These are phyloP conservation scores for Apiotrichum laibachii DNA, from an alignment of 1,284 basidiomycete species.

Conservation along the genomic window DNA sequence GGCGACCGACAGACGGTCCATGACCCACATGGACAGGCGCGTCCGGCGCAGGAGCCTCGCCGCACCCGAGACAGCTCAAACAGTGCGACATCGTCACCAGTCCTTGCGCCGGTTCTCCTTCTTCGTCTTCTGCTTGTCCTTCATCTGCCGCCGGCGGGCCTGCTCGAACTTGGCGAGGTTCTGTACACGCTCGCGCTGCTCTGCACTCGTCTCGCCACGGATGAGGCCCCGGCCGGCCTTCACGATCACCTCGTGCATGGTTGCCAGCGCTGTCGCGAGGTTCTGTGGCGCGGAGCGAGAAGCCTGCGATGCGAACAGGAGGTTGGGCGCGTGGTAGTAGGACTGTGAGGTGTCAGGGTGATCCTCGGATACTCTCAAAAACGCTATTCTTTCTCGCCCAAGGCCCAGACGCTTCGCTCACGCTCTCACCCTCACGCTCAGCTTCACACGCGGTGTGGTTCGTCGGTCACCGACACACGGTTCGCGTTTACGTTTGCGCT, in stretches of 20 bases:
- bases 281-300: constrained; percentile 42
- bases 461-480: no score
- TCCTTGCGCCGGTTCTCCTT: constrained; percentile 21
- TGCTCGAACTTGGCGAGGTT: constrained; percentile 32
- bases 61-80: no score
- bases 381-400: no score
- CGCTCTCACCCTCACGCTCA: no score
- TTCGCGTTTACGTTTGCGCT: no score
- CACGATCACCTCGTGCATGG: constrained; percentile 36
- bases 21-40: no score
- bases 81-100: neutral
- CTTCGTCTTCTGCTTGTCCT: constrained; percentile 34
- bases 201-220: constrained; percentile 36
- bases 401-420: no score
- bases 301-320: constrained; percentile 41
- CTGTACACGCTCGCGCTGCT: constrained; percentile 36
- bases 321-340: constrained; percentile 41
- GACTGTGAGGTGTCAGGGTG: constrained; percentile 29
- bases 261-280: constrained; percentile 26
- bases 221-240: constrained; percentile 30
- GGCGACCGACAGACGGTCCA: no score
- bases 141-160: constrained; percentile 29
- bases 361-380: no score
- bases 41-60: no score
- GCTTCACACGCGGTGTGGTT: no score